Base-by-base conservation (phyloP, 805 yeast species). In the Isabelozyma heimii region DNA sequence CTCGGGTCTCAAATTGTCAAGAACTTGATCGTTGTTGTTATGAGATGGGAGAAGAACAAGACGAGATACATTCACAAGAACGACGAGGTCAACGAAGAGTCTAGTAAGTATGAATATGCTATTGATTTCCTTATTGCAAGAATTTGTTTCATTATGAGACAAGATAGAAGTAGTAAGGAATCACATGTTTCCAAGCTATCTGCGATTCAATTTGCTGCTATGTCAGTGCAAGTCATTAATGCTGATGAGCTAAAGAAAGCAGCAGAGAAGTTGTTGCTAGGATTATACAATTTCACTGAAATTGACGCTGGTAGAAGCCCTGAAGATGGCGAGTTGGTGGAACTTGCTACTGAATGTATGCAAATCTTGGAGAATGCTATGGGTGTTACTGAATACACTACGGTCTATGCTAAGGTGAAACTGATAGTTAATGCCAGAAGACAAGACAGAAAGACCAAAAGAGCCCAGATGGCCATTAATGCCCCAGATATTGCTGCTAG, bases 401-500 rank as follows among this genome's bases (percentile, higher is more conserved):
- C 71, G 16, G 67, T 81, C 1, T 86, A 84, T 60, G 71, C 87
- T 1, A 71, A 72, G 42, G 94, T 90, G n/a, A 82, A 83, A 61
- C 81, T 77, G 53, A 58, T 59, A 14, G 85, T 91, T 20, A 69
- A 66, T 27, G 71, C 72, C 35, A 81, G 89, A 65, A 80, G 97
- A 59, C 78, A 79, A 50, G 95, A 89, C 44, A 82, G 97, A 67
- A 83, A 77, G 61, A 79, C 87, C 0, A 85, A 84, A 61, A 77
- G 91, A 49, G 87, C 96, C 0, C 84, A 87, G 50, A 69, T 89
- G 62, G 87, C 90, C 2, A 75, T 91, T 9, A 79, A 77, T 16
- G 87, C 86, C 4, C 98, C 98, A 0, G 96, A 87, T 13, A 68
- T 80, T 40, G 85, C 89, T n/a, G 94, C 97, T 1, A 80, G 78